Conservation (phyloP, 2,329 filamentous ascomycete genomes). For the Ilyonectria sp. region DNA sequence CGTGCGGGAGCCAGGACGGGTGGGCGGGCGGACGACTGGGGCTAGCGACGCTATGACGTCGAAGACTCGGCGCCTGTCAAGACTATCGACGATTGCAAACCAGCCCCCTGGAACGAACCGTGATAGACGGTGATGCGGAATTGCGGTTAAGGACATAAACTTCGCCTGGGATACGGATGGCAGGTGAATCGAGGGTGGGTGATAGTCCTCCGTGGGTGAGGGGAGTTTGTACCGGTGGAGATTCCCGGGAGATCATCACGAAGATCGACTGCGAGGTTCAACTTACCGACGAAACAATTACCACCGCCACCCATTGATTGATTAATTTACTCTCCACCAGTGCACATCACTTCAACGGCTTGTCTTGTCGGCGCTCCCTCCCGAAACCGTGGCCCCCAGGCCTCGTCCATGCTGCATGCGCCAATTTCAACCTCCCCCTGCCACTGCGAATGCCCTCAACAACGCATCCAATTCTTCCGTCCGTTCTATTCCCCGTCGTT, state of each 20-base stretch:
- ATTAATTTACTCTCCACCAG: background rate
- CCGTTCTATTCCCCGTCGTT: background rate
- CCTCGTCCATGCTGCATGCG: constrained; percentile 16
- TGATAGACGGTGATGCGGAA: background rate
- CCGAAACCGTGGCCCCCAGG: background rate
- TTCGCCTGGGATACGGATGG: background rate
- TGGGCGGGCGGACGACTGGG: background rate
- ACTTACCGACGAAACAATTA: constrained; percentile 9
- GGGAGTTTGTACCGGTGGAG: constrained; percentile 36
- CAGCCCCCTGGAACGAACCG: background rate
- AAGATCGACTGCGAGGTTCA: constrained; percentile 34
- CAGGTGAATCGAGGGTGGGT: background rate
- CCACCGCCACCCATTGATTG: background rate
- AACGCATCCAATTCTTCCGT: background rate
- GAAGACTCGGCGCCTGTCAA: background rate
- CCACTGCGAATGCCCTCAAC: constrained; percentile 26
- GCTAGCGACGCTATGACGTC: constrained; percentile 17
- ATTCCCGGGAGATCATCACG: constrained; percentile 44
- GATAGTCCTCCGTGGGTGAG: constrained; percentile 29
- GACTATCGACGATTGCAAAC: background rate
- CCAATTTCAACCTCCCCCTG: constrained; percentile 14
- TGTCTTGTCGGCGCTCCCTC: background rate
- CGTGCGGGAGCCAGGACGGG: background rate
- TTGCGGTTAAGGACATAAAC: background rate
- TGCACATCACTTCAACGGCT: background rate